phyloP scores from a whole-genome alignment of 306 rosid genomes.

The Abrus pulchellus region DNA sequence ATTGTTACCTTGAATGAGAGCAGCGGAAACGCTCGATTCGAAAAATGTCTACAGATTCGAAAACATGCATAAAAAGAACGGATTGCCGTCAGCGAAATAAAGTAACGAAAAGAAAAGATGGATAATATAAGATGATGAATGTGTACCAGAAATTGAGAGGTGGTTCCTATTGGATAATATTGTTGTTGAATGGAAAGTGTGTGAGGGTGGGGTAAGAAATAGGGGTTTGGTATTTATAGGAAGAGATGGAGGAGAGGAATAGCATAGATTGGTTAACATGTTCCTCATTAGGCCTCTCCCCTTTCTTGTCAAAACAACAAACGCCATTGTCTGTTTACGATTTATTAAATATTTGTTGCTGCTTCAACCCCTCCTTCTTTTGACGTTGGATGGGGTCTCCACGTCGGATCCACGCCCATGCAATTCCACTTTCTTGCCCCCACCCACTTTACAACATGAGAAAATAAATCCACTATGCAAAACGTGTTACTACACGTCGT shows the following conservation, averaged over 20 bases:
- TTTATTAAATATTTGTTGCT: not conserved
- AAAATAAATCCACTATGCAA: not conserved
- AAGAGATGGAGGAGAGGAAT: not conserved
- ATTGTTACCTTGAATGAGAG: slow-evolving; percentile 63
- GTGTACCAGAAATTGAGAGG: slow-evolving; percentile 62
- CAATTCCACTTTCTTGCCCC: slow-evolving; percentile 22
- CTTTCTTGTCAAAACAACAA: not conserved
- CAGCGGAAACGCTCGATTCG: slow-evolving; percentile 31
- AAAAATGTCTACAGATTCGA: slow-evolving; percentile 52
- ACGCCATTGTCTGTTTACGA: not conserved
- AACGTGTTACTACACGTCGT: not conserved
- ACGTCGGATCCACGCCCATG: slow-evolving; percentile 66
- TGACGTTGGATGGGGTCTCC: slow-evolving; percentile 50
- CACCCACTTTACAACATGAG: not conserved
- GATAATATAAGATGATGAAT: not conserved
- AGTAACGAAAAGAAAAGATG: not conserved
- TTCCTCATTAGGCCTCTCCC: slow-evolving; percentile 13
- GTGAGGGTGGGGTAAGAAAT: not conserved
- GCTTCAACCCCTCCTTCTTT: not conserved
- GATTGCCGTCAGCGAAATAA: slow-evolving; percentile 49
- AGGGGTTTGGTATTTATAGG: slow-evolving; percentile 69
- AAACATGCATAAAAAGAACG: slow-evolving; percentile 57
- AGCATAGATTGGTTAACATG: slow-evolving; percentile 45
- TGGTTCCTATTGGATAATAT: not conserved
- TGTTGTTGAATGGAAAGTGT: slow-evolving; percentile 40